These are phyloP conservation scores for Scheffersomyces amazonensis DNA, from an alignment of 805 yeast species.

Conservation along the genomic window DNA sequence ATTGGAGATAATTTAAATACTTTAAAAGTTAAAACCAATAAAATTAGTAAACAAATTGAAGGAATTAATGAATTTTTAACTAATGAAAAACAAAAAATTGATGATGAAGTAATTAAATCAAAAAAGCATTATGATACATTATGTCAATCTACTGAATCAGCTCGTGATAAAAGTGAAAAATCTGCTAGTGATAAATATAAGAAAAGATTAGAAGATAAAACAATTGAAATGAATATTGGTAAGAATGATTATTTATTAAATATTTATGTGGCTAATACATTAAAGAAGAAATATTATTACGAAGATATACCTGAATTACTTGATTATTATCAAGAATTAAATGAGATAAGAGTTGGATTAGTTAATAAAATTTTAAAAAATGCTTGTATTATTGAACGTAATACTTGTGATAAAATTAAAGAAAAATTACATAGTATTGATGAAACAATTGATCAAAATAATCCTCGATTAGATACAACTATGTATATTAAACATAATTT, in stretches of 20 bases:
- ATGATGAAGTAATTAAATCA: slow-evolving; percentile 56
- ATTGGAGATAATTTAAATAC: slow-evolving; percentile 60
- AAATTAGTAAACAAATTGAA: slow-evolving; percentile 53
- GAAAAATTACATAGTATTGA: slow-evolving; percentile 52
- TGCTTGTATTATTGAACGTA: slow-evolving; percentile 60
- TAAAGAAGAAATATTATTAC: slow-evolving; percentile 88
- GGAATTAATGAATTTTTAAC: slow-evolving; percentile 58
- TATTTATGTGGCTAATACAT: slow-evolving; percentile 80
- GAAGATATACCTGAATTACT: slow-evolving; percentile 91
- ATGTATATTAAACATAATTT: slow-evolving; percentile 92
- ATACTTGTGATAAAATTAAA: slow-evolving; percentile 42
- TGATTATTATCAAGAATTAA: slow-evolving; percentile 80
- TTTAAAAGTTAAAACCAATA: slow-evolving; percentile 51
- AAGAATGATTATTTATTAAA: slow-evolving; percentile 81
- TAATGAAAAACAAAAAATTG: slow-evolving; percentile 44
- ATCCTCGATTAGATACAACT: slow-evolving; percentile 71
- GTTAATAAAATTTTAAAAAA: slow-evolving; percentile 65
- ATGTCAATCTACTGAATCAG: slow-evolving; percentile 77
- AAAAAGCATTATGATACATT: slow-evolving; percentile 78
- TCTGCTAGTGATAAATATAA: slow-evolving; percentile 46
- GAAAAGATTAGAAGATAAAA: slow-evolving; percentile 58
- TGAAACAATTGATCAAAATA: slow-evolving; percentile 62
- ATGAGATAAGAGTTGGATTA: slow-evolving; percentile 72
- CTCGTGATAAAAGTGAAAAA: slow-evolving; percentile 71
- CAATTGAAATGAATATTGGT: slow-evolving; percentile 79